Evolutionary conservation across 75 land plant species (phyloP).

Genomic region (Selaginella tamariscina): DNA sequence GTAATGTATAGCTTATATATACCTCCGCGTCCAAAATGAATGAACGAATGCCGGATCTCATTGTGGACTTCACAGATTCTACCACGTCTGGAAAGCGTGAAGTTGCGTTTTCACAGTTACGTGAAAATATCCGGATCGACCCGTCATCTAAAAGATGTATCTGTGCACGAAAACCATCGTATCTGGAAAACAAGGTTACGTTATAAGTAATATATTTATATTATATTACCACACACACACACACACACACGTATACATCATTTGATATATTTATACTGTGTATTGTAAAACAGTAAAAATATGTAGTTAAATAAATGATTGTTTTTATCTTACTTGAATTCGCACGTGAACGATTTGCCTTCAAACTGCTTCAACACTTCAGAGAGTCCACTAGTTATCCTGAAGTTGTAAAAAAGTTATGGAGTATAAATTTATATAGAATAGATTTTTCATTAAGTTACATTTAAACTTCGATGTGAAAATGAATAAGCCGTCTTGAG

Average conservation of each 20-base stretch:
- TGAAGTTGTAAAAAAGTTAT: conserved; percentile 24
- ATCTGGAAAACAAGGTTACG: conserved; percentile 30
- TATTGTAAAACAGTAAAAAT: background rate
- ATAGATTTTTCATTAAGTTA: too few species aligned
- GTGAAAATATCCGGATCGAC: conserved; percentile 63
- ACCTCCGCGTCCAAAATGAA: conserved; percentile 98
- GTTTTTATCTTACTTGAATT: conserved; percentile 57
- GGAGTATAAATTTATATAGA: too few species aligned
- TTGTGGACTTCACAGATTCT: conserved; percentile 38
- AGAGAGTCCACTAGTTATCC: conserved; percentile 79
- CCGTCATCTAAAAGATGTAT: conserved; percentile 70
- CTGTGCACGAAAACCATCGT: conserved; percentile 99
- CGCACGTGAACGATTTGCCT: conserved; percentile 78
- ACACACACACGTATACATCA: too few species aligned
- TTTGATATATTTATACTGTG: too few species aligned
- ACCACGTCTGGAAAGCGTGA: conserved; percentile 84
- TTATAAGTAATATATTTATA: too few species aligned
- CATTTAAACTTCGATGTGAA: background rate
- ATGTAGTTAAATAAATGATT: background rate
- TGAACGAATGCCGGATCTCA: conserved; percentile 27
- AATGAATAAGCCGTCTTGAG: background rate
- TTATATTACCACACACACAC: too few species aligned
- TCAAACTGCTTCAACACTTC: conserved; percentile 62
- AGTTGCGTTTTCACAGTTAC: conserved; percentile 83
- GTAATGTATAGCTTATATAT: background rate